A percentile compares a stretch with the other conserved stretches of the same genome.
These are phyloP conservation scores for Capronia americana DNA, from an alignment of 2,329 filamentous ascomycete genomes.

Conservation along the genomic window DNA sequence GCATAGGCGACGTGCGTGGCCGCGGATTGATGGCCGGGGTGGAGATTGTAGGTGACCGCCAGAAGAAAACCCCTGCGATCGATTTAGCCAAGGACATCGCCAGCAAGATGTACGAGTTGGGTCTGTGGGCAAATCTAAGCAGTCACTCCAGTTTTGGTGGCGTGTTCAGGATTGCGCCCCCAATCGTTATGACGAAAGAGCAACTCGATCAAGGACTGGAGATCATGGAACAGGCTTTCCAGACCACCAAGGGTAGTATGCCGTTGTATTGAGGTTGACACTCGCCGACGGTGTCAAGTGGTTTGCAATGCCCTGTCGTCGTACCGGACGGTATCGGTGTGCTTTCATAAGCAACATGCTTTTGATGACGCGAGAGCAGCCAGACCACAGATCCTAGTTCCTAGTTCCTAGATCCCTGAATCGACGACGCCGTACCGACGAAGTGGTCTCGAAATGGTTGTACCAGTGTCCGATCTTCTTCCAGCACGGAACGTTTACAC, in stretches of 20 bases:
- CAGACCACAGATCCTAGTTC: background rate
- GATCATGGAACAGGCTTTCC: conserved; percentile 65
- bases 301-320: background rate
- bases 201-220: conserved; percentile 59
- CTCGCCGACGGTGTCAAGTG: no score
- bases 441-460: background rate
- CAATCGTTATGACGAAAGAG: conserved; percentile 62
- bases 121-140: conserved; percentile 64
- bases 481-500: background rate
- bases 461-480: conserved; percentile 1
- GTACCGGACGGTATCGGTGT: background rate
- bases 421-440: background rate
- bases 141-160: conserved; percentile 63
- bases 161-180: conserved; percentile 65
- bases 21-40: conserved; percentile 65
- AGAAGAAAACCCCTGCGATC: conserved; percentile 55
- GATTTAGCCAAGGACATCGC: conserved; percentile 58
- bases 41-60: conserved; percentile 61
- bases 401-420: background rate
- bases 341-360: background rate
- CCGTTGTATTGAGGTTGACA: conserved; percentile 28
- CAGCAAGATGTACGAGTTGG: conserved; percentile 57
- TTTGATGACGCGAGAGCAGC: background rate
- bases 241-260: conserved; percentile 34
- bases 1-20: conserved; percentile 67